These are phyloP conservation scores for Thamnidium elegans DNA, from an alignment of 192 early-diverging fungal genomes.

Conservation along the genomic window DNA sequence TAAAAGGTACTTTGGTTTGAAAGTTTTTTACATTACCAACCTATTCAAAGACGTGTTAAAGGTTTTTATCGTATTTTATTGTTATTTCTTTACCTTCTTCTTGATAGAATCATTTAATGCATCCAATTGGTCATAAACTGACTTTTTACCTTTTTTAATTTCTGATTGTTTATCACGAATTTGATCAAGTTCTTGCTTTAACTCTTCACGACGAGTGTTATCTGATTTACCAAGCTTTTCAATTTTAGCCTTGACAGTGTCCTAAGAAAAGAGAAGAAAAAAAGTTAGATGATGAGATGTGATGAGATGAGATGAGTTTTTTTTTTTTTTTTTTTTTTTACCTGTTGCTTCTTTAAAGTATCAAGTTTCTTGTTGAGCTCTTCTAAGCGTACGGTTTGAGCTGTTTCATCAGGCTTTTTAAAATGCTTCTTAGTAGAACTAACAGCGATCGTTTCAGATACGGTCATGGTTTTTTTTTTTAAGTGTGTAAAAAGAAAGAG, in stretches of 20 bases:
- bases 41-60: conserved; percentile 4
- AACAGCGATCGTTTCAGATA: neutral
- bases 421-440: neutral
- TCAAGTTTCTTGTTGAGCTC: conserved; percentile 20
- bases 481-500: neutral
- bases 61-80: neutral
- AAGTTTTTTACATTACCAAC: conserved; percentile 46
- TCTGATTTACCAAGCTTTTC: conserved; percentile 53
- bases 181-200: conserved; percentile 57
- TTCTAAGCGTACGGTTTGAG: conserved; percentile 17
- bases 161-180: conserved; percentile 69
- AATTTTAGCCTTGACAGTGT: conserved; percentile 50
- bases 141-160: conserved; percentile 61
- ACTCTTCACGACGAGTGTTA: conserved; percentile 51
- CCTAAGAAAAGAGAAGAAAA: conserved; percentile 36
- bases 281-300: neutral
- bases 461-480: conserved; percentile 10
- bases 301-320: no score
- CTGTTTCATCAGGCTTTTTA: conserved; percentile 25
- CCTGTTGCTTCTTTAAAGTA: conserved; percentile 19
- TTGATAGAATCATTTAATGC: conserved; percentile 66
- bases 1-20: conserved; percentile 77
- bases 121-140: conserved; percentile 69
- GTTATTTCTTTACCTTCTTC: conserved; percentile 65
- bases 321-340: conserved; percentile 4